Evolutionary conservation across 768 basidiomycete genomes (phyloP).

Genomic region (Ephemerocybe angulata): DNA sequence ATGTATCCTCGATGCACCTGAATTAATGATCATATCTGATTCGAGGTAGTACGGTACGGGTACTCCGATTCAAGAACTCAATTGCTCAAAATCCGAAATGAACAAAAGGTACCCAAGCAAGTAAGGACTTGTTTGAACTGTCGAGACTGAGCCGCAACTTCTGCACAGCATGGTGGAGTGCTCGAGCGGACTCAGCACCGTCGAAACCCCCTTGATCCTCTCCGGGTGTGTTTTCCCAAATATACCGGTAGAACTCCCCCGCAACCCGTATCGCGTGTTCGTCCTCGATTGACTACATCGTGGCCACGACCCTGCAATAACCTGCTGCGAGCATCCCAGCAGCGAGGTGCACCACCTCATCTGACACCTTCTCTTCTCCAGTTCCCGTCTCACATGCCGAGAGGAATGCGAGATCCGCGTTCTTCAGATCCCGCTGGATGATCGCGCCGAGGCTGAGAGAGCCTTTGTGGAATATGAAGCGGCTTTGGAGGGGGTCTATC

Average conservation of each 20-base stretch:
- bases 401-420: too few species aligned
- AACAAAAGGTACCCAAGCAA: slow-evolving; percentile 7
- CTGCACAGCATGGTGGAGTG: slow-evolving; percentile 2
- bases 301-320: slow-evolving; percentile 4
- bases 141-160: not conserved
- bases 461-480: slow-evolving; percentile 1
- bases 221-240: not conserved
- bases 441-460: not conserved
- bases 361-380: too few species aligned
- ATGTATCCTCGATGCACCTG: too few species aligned
- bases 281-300: slow-evolving; percentile 9
- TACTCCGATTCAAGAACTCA: too few species aligned
- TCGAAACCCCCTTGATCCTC: not conserved
- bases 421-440: not conserved
- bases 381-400: too few species aligned
- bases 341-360: slow-evolving; percentile 5
- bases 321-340: too few species aligned
- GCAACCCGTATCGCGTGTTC: not conserved
- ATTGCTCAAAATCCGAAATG: slow-evolving; percentile 7
- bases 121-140: not conserved
- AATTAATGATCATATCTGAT: too few species aligned
- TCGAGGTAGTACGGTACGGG: too few species aligned
- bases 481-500: not conserved
- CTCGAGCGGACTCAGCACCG: not conserved
- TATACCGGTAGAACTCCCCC: not conserved